These are phyloP conservation scores for Blumeria hordei DNA, from an alignment of 2,329 filamentous ascomycete genomes.

Conservation along the genomic window DNA sequence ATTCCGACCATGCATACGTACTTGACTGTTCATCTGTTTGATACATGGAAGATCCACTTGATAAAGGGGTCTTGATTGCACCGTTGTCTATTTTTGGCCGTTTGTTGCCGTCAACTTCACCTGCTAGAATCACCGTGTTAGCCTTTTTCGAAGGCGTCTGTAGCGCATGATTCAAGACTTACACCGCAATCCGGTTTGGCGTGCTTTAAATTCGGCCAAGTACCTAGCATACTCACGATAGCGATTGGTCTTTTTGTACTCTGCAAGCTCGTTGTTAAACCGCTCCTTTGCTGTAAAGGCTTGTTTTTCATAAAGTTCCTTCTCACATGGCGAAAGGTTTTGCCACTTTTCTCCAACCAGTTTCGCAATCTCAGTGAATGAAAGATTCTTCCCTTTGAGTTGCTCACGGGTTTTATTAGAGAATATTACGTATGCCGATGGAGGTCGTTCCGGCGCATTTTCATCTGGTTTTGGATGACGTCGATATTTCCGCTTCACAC, in stretches of 20 bases:
- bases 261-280: conserved; percentile 45
- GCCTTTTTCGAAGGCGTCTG: no score
- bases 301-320: conserved; percentile 48
- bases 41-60: no score
- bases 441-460: conserved; percentile 55
- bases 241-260: conserved; percentile 55
- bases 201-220: conserved; percentile 53
- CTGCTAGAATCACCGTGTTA: conserved; percentile 1
- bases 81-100: conserved; percentile 12
- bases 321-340: conserved; percentile 37
- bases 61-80: no score
- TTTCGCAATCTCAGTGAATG: conserved; percentile 67
- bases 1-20: no score
- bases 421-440: conserved; percentile 67
- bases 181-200: conserved; percentile 25
- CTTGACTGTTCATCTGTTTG: no score
- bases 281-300: conserved; percentile 52
- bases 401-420: conserved; percentile 66
- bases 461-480: conserved; percentile 63
- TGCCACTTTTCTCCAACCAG: conserved; percentile 67
- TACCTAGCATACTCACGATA: conserved; percentile 49
- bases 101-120: conserved; percentile 11
- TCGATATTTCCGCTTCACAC: conserved; percentile 47
- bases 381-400: conserved; percentile 49
- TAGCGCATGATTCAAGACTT: no score